These are phyloP conservation scores for Ogataea paraovalis DNA, from an alignment of 805 yeast species.

Conservation along the genomic window DNA sequence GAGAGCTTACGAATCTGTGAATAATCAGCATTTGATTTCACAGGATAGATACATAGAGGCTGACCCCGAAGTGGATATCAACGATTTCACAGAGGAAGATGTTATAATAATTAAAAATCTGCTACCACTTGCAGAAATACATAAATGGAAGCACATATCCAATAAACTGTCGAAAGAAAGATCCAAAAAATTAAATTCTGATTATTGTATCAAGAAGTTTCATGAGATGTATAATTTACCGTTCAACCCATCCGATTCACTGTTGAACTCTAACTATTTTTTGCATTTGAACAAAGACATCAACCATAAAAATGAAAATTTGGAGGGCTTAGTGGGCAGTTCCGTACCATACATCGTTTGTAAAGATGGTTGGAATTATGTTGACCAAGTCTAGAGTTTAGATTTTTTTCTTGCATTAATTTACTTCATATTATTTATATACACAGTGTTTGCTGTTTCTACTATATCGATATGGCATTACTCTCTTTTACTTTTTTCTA, in stretches of 20 bases:
- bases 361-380: conserved; percentile 30
- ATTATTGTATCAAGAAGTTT: conserved; percentile 28
- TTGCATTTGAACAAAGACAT: conserved; percentile 10
- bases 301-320: conserved; percentile 10
- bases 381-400: conserved; percentile 8
- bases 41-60: conserved; percentile 22
- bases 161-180: conserved; percentile 28
- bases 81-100: conserved; percentile 30
- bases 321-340: conserved; percentile 32
- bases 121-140: conserved; percentile 30
- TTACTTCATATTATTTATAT: too few species aligned
- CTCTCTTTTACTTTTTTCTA: not conserved
- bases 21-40: conserved; percentile 15
- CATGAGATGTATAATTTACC: conserved; percentile 33
- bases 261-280: conserved; percentile 21
- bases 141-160: conserved; percentile 32
- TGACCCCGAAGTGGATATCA: conserved; percentile 21
- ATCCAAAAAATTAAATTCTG: conserved; percentile 30
- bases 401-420: too few species aligned
- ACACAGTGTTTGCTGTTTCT: not conserved
- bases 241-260: conserved; percentile 23
- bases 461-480: not conserved
- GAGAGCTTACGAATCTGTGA: conserved; percentile 10
- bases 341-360: conserved; percentile 30
- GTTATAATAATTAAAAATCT: conserved; percentile 24